phyloP scores from a whole-genome alignment of 2,329 filamentous ascomycete genomes.

The Juglanconis oblonga region DNA sequence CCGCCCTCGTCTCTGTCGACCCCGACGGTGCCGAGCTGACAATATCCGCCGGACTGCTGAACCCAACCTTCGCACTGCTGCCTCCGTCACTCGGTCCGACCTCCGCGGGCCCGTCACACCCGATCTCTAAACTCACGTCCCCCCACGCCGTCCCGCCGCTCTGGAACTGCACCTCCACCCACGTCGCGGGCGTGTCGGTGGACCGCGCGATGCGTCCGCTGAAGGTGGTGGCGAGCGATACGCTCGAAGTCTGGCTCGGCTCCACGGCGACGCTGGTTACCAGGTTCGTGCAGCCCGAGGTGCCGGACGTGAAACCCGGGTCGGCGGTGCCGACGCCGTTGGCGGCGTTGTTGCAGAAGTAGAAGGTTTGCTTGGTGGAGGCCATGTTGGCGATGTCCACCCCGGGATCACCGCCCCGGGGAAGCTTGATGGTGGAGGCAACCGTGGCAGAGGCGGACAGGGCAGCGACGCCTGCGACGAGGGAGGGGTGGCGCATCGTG shows the following conservation, averaged over 20 bases:
- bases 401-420: not conserved
- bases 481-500: not conserved
- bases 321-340: slow-evolving; percentile 14
- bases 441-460: not conserved
- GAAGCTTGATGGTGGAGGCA: not conserved
- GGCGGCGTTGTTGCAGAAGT: slow-evolving; percentile 15
- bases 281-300: slow-evolving; percentile 8
- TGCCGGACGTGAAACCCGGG: slow-evolving; percentile 13
- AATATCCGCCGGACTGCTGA: not conserved
- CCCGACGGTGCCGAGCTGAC: not conserved
- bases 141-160: slow-evolving; percentile 12
- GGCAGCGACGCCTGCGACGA: not conserved
- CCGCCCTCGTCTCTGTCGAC: slow-evolving; percentile 6
- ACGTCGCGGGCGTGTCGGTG: slow-evolving; percentile 11
- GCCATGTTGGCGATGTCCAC: slow-evolving; percentile 13
- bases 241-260: not conserved
- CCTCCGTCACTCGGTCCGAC: slow-evolving; percentile 8
- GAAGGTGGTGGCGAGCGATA: slow-evolving; percentile 4
- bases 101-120: slow-evolving; percentile 12
- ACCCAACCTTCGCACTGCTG: not conserved
- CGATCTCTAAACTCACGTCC: slow-evolving; percentile 11
- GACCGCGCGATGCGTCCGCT: slow-evolving; percentile 13
- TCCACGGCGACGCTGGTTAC: slow-evolving; percentile 4
- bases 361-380: slow-evolving; percentile 10
- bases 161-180: slow-evolving; percentile 17